These are phyloP conservation scores for Eremochloa ophiuroides DNA, from an alignment of 176 grass and related monocot species.

Conservation along the genomic window DNA sequence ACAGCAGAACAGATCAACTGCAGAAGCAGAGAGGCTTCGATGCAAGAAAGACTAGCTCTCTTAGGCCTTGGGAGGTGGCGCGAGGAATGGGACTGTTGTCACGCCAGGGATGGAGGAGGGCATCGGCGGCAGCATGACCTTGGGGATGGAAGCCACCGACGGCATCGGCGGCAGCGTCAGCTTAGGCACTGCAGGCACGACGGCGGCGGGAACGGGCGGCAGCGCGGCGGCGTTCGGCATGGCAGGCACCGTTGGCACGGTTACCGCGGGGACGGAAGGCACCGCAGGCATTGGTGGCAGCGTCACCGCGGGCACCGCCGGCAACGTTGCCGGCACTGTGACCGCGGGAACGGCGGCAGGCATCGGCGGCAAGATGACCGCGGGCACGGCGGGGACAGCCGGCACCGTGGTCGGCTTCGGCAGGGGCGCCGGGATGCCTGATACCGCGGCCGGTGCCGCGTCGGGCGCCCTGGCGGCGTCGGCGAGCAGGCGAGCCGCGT, in stretches of 20 bases:
- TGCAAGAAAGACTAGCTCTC: too few relatives aligned
- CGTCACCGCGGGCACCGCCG: too few relatives aligned
- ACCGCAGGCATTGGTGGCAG: too few relatives aligned
- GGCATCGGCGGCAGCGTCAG: constrained; percentile 35
- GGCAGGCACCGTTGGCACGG: not conserved
- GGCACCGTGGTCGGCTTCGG: not conserved
- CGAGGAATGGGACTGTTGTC: constrained; percentile 14
- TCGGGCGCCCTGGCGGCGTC: not conserved
- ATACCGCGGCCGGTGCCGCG: not conserved
- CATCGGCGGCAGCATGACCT: constrained; percentile 21
- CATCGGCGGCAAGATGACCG: not conserved
- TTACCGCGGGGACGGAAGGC: not conserved
- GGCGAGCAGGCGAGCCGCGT: constrained; percentile 32
- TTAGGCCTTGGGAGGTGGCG: constrained; percentile 31
- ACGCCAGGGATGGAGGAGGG: constrained; percentile 13
- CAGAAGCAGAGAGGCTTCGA: not conserved
- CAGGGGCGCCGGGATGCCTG: not conserved
- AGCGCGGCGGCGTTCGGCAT: not conserved
- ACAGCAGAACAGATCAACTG: not conserved
- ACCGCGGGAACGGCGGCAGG: not conserved
- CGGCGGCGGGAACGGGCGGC: not conserved
- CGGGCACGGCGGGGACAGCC: not conserved
- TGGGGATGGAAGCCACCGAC: constrained; percentile 1
- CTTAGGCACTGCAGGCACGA: constrained; percentile 23
- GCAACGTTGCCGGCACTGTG: constrained; percentile 9